Evolutionary conservation across 768 basidiomycete species (phyloP).

Genomic region (Pleurotus giganteus): DNA sequence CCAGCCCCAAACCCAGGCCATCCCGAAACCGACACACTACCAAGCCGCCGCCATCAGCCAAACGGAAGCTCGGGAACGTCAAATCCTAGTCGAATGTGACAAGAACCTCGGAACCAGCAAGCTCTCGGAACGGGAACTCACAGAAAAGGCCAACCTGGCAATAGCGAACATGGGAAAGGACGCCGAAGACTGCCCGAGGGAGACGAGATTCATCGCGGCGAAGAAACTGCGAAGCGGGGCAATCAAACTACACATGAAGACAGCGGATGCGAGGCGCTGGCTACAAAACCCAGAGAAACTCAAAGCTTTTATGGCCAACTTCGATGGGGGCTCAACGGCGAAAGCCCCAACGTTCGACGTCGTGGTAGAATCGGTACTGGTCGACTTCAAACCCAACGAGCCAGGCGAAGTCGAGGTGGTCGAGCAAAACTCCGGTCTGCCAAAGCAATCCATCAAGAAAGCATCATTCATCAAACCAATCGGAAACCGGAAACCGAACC

Average conservation of each 20-base stretch:
- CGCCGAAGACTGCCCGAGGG: not conserved
- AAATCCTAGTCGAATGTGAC: not conserved
- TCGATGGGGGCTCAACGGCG: constrained; percentile 13
- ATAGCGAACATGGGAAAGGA: not conserved
- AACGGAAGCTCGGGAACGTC: not conserved
- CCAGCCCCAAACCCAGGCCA: too few relatives aligned
- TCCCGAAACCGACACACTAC: too few relatives aligned
- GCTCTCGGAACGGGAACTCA: not conserved
- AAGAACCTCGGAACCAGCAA: not conserved
- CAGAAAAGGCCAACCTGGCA: constrained; percentile 7
- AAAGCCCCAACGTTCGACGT: constrained; percentile 8
- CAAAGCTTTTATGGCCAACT: constrained; percentile 8
- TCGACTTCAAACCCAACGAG: constrained; percentile 11
- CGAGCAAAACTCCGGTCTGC: too few relatives aligned
- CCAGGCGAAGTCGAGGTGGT: not conserved
- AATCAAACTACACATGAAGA: constrained; percentile 15
- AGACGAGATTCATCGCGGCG: constrained; percentile 14
- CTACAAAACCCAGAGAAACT: not conserved
- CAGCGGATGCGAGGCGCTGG: constrained; percentile 16
- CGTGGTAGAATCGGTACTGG: constrained; percentile 22
- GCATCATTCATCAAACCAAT: too few relatives aligned
- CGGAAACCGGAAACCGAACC: too few relatives aligned
- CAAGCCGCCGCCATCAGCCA: not conserved
- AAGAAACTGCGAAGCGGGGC: constrained; percentile 12
- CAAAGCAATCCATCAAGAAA: too few relatives aligned